Conservation (phyloP, 805 yeast genomes). For the Lipomyces mesembrius region DNA sequence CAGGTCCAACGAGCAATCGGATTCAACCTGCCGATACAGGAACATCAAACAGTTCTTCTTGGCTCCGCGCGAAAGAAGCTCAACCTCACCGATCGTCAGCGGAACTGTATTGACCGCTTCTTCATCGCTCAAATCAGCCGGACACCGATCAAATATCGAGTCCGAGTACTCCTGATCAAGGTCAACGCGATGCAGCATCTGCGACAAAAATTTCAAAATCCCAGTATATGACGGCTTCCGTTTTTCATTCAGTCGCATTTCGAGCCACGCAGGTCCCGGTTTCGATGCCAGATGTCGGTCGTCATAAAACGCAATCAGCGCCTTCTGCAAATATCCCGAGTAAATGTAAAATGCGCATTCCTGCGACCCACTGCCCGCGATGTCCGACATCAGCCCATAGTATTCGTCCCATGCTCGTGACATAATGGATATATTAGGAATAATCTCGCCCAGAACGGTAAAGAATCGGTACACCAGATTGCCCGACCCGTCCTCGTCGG, state of each 20-base stretch:
- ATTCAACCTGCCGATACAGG: slow-evolving; percentile 11
- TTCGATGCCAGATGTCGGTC: slow-evolving; percentile 4
- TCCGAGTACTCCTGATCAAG: not conserved
- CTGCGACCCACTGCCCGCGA: slow-evolving; percentile 13
- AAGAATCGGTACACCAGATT: slow-evolving; percentile 5
- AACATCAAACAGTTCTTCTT: slow-evolving; percentile 5
- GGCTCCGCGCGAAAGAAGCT: slow-evolving; percentile 13
- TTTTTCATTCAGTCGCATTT: not conserved
- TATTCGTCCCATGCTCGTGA: slow-evolving; percentile 27
- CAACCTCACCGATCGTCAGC: slow-evolving; percentile 10
- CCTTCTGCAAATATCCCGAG: slow-evolving; percentile 17
- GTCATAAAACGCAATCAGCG: slow-evolving; percentile 17
- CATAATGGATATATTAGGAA: not conserved
- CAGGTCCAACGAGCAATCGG: slow-evolving; percentile 13
- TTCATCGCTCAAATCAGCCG: slow-evolving; percentile 7
- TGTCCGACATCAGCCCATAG: slow-evolving; percentile 15
- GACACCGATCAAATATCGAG: slow-evolving; percentile 10
- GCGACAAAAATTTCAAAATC: slow-evolving; percentile 5
- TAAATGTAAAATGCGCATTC: slow-evolving; percentile 25
- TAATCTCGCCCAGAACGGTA: not conserved
- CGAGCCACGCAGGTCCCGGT: slow-evolving; percentile 16
- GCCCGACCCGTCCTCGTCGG: not conserved
- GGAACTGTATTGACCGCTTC: slow-evolving; percentile 6
- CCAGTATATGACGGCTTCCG: slow-evolving; percentile 20
- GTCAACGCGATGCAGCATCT: slow-evolving; percentile 16